A percentile compares a stretch with the other conserved stretches of the same genome.
Evolutionary conservation across 192 early-diverging fungal genomes (phyloP).

Genomic region (Cladochytrium replicatum): DNA sequence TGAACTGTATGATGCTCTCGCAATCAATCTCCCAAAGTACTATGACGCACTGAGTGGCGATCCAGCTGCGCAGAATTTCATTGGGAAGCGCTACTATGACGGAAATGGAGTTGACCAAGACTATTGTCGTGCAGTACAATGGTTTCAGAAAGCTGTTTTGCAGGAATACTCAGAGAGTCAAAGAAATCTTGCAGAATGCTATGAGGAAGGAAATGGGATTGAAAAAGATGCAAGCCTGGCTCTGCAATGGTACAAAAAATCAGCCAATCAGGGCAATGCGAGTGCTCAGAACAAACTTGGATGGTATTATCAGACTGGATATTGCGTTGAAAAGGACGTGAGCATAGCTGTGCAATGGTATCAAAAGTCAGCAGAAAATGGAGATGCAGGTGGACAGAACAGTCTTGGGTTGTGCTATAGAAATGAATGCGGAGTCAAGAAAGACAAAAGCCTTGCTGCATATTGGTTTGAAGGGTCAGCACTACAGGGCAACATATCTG

Average conservation of each 20-base stretch:
- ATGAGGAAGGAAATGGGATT: neutral
- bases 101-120: conserved; percentile 37
- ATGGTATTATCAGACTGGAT: conserved; percentile 8
- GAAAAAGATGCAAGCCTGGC: conserved; percentile 1
- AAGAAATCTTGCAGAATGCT: conserved; percentile 3
- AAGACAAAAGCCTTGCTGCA: conserved; percentile 11
- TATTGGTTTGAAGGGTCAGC: conserved; percentile 13
- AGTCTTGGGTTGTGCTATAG: conserved; percentile 11
- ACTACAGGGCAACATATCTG: conserved; percentile 1
- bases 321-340: conserved; percentile 6
- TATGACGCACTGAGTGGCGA: no score
- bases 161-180: neutral
- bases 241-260: conserved; percentile 7
- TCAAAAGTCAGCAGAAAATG: conserved; percentile 5
- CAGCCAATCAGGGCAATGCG: conserved; percentile 13
- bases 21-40: no score
- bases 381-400: conserved; percentile 3
- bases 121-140: conserved; percentile 27
- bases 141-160: conserved; percentile 26
- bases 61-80: conserved; percentile 19
- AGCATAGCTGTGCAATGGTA: conserved; percentile 7
- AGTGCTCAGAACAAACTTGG: conserved; percentile 10
- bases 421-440: conserved; percentile 6
- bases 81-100: conserved; percentile 52
- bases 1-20: no score